A percentile compares a stretch with the other conserved stretches of the same genome.
Conservation (phyloP, 305 asterid genomes). For the Fraxinus baroniana region DNA sequence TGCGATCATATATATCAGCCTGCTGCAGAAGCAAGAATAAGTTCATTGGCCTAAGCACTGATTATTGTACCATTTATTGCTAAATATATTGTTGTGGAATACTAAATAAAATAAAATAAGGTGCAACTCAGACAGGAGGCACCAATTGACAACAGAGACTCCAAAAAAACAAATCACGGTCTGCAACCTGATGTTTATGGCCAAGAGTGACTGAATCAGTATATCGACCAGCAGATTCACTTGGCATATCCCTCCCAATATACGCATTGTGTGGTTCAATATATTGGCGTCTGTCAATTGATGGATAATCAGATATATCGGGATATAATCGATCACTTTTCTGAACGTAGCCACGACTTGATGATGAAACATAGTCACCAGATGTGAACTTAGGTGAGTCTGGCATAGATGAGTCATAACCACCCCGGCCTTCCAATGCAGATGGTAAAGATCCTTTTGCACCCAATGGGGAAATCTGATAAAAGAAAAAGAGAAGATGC, state of each 20-base stretch:
- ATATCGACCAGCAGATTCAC: slow-evolving; percentile 70
- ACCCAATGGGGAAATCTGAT: slow-evolving; percentile 65
- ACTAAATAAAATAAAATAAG: slow-evolving; percentile 1
- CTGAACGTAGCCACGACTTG: slow-evolving; percentile 71
- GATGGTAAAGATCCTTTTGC: slow-evolving; percentile 62
- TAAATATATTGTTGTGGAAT: slow-evolving; percentile 9
- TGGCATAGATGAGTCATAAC: slow-evolving; percentile 58
- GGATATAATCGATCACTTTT: slow-evolving; percentile 70
- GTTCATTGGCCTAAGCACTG: slow-evolving; percentile 39
- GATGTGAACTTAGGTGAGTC: slow-evolving; percentile 70
- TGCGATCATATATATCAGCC: slow-evolving; percentile 73
- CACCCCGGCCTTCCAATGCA: slow-evolving; percentile 71
- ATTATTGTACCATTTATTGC: slow-evolving; percentile 28
- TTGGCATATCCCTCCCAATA: slow-evolving; percentile 69
- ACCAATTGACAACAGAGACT: slow-evolving; percentile 8
- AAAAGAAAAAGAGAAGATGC: slow-evolving; percentile 17
- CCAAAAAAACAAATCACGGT: slow-evolving; percentile 10
- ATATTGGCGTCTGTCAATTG: slow-evolving; percentile 69
- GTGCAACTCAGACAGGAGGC: background rate
- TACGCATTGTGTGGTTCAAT: slow-evolving; percentile 66
- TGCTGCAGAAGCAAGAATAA: slow-evolving; percentile 27
- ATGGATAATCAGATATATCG: slow-evolving; percentile 70
- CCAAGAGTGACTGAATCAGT: slow-evolving; percentile 60
- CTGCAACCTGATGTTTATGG: slow-evolving; percentile 70
- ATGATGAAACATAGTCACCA: slow-evolving; percentile 55